phyloP scores from a whole-genome alignment of 2,329 filamentous ascomycete species.

The Acephala macrosclerotiorum region DNA sequence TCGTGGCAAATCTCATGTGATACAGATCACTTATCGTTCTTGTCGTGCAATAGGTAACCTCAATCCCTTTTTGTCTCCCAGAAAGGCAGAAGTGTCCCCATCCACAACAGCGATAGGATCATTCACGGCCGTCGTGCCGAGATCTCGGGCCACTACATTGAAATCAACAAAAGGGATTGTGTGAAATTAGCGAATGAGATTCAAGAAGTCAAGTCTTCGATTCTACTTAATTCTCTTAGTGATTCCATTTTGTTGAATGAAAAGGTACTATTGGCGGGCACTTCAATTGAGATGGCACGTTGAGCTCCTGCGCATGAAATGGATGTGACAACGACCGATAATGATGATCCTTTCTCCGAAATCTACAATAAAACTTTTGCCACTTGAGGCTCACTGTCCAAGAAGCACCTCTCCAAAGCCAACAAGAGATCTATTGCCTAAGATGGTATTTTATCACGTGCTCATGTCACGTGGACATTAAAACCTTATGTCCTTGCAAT shows the following conservation, averaged over 20 bases:
- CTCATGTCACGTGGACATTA: neutral
- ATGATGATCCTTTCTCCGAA: neutral
- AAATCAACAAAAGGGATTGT: neutral
- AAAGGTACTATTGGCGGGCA: neutral
- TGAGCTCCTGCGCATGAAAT: neutral
- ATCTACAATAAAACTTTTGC: neutral
- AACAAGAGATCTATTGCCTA: too few relatives aligned
- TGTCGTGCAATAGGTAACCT: constrained; percentile 6
- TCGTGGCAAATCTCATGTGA: constrained; percentile 1
- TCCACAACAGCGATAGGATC: neutral
- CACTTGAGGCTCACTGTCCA: neutral
- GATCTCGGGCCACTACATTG: constrained; percentile 1
- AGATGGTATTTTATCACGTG: neutral
- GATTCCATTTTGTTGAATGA: neutral
- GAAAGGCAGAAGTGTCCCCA: neutral
- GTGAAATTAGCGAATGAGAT: neutral
- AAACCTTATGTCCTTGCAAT: too few relatives aligned
- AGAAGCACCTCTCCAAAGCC: neutral
- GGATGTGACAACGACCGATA: neutral
- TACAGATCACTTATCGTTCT: neutral
- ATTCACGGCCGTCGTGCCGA: neutral
- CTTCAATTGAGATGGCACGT: neutral
- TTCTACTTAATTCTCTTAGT: neutral
- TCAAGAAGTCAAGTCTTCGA: neutral
- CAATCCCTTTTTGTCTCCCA: constrained; percentile 1